Evolutionary conservation across 768 basidiomycete species (phyloP).

Genomic region (Suillus tomentosus): DNA sequence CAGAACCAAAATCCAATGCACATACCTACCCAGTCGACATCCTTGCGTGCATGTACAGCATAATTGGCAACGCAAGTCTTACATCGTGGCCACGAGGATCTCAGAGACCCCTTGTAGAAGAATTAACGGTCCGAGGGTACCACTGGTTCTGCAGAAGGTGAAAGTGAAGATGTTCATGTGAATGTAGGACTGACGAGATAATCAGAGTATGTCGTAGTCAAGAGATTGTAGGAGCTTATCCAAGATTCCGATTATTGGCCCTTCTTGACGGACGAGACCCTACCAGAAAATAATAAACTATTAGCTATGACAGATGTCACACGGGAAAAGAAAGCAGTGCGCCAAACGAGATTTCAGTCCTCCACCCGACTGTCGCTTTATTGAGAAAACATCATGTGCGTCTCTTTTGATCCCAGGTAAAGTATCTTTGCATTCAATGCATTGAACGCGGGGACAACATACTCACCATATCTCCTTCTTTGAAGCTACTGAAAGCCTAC

Average conservation of each 20-base stretch:
- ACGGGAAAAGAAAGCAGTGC: not conserved
- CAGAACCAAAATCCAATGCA: conserved; percentile 11
- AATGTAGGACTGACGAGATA: not conserved
- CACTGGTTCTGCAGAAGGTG: not conserved
- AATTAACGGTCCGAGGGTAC: not conserved
- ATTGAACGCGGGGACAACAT: too few species aligned
- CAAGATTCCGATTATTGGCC: not conserved
- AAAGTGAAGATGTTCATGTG: not conserved
- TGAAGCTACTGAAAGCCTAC: too few species aligned
- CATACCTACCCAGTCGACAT: conserved; percentile 58
- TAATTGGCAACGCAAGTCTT: conserved; percentile 59
- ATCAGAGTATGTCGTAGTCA: not conserved
- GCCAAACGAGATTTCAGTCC: not conserved
- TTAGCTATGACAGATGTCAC: not conserved
- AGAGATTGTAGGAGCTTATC: not conserved
- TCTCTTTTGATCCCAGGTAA: too few species aligned
- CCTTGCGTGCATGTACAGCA: conserved; percentile 51
- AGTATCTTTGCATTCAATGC: too few species aligned
- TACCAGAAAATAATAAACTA: not conserved
- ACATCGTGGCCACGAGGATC: conserved; percentile 53
- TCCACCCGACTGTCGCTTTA: too few species aligned
- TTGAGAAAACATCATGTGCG: too few species aligned
- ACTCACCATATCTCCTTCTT: too few species aligned
- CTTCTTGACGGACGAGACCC: not conserved
- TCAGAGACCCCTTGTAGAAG: conserved; percentile 67